Conservation (phyloP, 306 rosid species). For the Astragalus glycyphyllos region DNA sequence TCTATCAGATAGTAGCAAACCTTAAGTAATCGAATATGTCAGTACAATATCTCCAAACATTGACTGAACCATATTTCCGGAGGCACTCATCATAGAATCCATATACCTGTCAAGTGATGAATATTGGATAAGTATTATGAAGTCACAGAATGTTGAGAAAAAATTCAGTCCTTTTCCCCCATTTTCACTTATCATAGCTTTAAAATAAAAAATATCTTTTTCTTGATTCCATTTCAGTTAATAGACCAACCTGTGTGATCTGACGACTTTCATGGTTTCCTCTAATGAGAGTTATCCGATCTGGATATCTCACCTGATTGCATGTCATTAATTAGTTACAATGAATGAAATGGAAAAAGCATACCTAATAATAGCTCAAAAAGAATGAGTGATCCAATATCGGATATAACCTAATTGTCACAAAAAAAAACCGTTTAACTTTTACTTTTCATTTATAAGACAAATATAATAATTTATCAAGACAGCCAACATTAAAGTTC, state of each 20-base stretch:
- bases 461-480: neutral
- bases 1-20: slow-evolving; percentile 53
- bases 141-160: slow-evolving; percentile 33
- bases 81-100: slow-evolving; percentile 99
- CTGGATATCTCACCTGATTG: slow-evolving; percentile 96
- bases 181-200: neutral
- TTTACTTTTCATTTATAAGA: neutral
- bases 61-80: slow-evolving; percentile 96
- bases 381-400: slow-evolving; percentile 3
- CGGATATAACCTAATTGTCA: slow-evolving; percentile 6
- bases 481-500: slow-evolving; percentile 4
- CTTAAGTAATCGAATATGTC: slow-evolving; percentile 96
- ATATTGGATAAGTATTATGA: slow-evolving; percentile 47
- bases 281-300: slow-evolving; percentile 97
- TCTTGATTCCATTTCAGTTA: slow-evolving; percentile 27
- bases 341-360: slow-evolving; percentile 24
- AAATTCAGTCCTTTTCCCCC: slow-evolving; percentile 1
- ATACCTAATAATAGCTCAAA: slow-evolving; percentile 2
- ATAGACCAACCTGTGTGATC: slow-evolving; percentile 87
- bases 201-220: neutral
- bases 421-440: neutral
- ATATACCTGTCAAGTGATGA: slow-evolving; percentile 76
- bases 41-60: slow-evolving; percentile 99
- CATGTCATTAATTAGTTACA: slow-evolving; percentile 40
- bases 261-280: slow-evolving; percentile 99